Evolutionary conservation across 1,139 yeast genomes (phyloP), one percentile per base, ranked within the genome.

Genomic region (Saccharomycopsis crataegensis): DNA sequence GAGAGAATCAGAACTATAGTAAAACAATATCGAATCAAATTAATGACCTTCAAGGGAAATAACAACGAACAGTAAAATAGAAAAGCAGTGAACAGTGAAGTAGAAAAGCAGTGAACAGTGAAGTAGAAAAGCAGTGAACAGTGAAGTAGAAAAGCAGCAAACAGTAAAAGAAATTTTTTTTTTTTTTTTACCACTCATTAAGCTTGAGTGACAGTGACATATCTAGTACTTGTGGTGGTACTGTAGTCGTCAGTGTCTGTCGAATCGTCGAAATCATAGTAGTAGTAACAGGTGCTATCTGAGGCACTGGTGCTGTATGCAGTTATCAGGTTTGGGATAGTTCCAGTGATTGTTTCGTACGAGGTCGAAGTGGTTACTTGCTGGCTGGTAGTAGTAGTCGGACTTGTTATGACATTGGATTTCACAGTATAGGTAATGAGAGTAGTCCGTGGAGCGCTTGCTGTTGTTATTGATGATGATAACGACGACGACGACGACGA

Each of bases 271-370:
- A 54, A 54, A 38, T 56, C 58, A 32, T 54, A 56, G 48, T 54
- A 56, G 33, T n/a, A 56, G 40, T 56, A 56, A 43, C 58, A 56
- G 11, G 57, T 56, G 40, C 52, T 43, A 17, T 48, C 57, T 8
- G 55, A 50, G 28, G 48, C 17, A 11, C 50, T 46, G 16, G 50
- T 45, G 37, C 55, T 53, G 33, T 46, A 54, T 12, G 57, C 43
- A 6, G 57, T 48, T 2, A 43, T 48, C 46, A 43, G 45, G 8
- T 50, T 17, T 6, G 44, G 53, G 11, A 53, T 17, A 5, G 58
- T 46, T 1, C 52, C 17, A 7, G 53, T 54, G 14, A 54, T 54
- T 12, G 56, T 53, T 44, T 44, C 48, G 22, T 9, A 45, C 31
- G 14, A n/a, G 31, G 48, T 16, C 7, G 50, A 3, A 8, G 46